Evolutionary conservation across 208 protist species (phyloP), one percentile per base, ranked within the genome.

Genomic region (Leishmania lainsoni): DNA sequence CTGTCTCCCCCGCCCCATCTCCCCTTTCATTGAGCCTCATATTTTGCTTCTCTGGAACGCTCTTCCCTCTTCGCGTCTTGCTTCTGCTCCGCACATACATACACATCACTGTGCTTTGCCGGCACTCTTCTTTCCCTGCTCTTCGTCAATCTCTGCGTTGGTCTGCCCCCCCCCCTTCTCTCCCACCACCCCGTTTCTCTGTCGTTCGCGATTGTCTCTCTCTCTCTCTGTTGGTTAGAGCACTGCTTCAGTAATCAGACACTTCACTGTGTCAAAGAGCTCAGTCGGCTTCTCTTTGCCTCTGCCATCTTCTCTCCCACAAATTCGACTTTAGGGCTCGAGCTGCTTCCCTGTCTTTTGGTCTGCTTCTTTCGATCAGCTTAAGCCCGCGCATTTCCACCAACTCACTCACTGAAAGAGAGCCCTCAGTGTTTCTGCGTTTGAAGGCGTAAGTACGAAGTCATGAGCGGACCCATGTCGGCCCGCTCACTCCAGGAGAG

Each of bases 391-490:
- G 35, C 35, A 39, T 39, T 66, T 12, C n/a, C n/a, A 17, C 2
- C 59, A n/a, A 22, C 59, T 66, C n/a, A 26, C 59, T 35, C 22
- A 35, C 59, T 10, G n/a, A 17, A 3, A 29, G n/a, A n/a, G n/a
- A 22, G 59, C n/a, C n/a, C n/a, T 26, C 29, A 29, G 22, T 12
- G 0, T 35, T 9, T n/a, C 17, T n/a, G n/a, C 22, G 2, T n/a
- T 39, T 35, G 35, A 70, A 26, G 3, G 12, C n/a, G 2, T 3
- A 51, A 32, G 39, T 5, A 26, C 8, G 35, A 58, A n/a, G 22
- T 52, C 29, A 78, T 87, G 80, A 75, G 75, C 51, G 49, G 54
- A 32, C 17, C 63, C 39, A 35, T 58, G 4, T 81, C 81, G 56
- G 69, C 87, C 76, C 83, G 82, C 17, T 80, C 58, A 48, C 42